phyloP scores from a whole-genome alignment of 257 asterid genomes.

The Nicotiana otophora region DNA sequence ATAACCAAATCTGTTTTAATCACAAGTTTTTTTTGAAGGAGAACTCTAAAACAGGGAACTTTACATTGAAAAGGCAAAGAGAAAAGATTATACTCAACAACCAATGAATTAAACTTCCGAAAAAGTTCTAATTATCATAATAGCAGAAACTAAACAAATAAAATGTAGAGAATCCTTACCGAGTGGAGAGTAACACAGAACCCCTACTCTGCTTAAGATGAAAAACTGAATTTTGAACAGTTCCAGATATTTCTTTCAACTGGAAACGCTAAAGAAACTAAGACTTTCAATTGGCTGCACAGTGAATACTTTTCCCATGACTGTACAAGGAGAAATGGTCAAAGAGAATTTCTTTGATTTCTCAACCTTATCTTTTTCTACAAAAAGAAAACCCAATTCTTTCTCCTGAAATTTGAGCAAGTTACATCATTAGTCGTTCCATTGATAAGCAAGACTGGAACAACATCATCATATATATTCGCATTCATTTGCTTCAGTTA shows the following conservation, averaged over 20 bases:
- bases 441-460: background rate
- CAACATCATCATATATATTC: background rate
- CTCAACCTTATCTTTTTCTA: background rate
- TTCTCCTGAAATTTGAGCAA: background rate
- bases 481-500: background rate
- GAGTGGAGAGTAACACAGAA: background rate
- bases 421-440: too few relatives aligned
- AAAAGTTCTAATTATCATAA: background rate
- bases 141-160: background rate
- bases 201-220: background rate
- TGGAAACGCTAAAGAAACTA: background rate
- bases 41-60: background rate
- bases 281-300: background rate
- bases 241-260: background rate
- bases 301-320: background rate
- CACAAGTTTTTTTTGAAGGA: background rate
- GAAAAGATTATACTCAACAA: background rate
- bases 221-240: background rate
- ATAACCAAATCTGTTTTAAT: background rate
- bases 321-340: background rate
- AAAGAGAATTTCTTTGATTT: background rate
- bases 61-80: background rate
- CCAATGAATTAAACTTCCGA: background rate
- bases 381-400: background rate
- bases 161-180: background rate